Base-by-base conservation (phyloP, 345 rosid species). In the Barbarea vulgaris region DNA sequence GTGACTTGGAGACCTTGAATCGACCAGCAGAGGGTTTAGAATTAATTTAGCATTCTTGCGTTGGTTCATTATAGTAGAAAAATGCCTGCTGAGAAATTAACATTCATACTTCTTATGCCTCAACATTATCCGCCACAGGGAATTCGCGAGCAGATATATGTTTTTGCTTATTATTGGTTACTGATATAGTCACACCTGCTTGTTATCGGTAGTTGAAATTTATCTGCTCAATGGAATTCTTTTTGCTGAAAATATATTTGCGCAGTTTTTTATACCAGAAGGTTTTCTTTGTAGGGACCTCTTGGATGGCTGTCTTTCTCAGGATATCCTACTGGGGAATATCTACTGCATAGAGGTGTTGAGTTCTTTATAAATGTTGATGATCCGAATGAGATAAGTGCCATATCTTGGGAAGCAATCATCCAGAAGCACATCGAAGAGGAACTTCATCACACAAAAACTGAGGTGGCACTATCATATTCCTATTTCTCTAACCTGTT, bases 391-490 rank as follows among this genome's bases (percentile, higher is more conserved):
- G 87, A 87, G 81, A 78, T 92, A 81, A 87, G 77, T 84, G 91
- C 90, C 36, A 81, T 92, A 67, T 89, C 90, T 51, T 95, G 99
- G 99, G 99, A 95, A 84, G 90, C 90, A 77, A 85, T 93, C 56
- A 84, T 90, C 70, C 97, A 95, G 71, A 92, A 89, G 67, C 97
- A 83, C 78, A 81, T 95, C 61, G 89, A 90, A 78, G 97, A 92
- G 79, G 97, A 90, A 77, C 96, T 95, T 64, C 85, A 89, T 78
- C 83, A 87, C 83, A 78, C 96, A 64, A 88, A 90, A 62, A 77
- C 85, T 46, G 84, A 85, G 96, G 99, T 89, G 77, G 72, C 58
- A 39, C 27, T 47, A 63, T 62, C 7, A 24, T 55, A 44, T 51
- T 65, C 56, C 28, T 33, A 24, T 65, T 50, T 66, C 39, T 64